These are phyloP conservation scores for Eutrema japonicum DNA, from an alignment of 345 rosid species.

Conservation along the genomic window DNA sequence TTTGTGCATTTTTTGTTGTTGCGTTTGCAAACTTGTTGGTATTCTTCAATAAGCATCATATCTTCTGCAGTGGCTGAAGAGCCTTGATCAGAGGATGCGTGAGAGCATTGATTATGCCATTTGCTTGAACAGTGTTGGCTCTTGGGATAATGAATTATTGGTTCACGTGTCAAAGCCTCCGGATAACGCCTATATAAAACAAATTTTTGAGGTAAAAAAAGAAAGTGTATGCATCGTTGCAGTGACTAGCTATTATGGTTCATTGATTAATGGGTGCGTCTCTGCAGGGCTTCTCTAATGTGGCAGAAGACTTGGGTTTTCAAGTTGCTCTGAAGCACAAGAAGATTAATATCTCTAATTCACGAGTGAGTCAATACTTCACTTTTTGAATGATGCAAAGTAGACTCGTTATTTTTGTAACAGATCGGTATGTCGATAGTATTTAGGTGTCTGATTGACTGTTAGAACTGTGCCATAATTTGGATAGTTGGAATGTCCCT, in stretches of 20 bases:
- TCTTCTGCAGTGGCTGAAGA: constrained; percentile 86
- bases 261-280: constrained; percentile 28
- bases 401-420: constrained; percentile 7
- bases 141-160: constrained; percentile 72
- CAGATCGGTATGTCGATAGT: constrained; percentile 2
- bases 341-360: constrained; percentile 92
- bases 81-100: constrained; percentile 94
- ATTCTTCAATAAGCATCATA: constrained; percentile 29
- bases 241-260: constrained; percentile 36
- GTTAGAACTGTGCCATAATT: background rate
- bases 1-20: background rate
- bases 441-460: constrained; percentile 4
- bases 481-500: constrained; percentile 3
- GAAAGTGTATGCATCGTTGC: constrained; percentile 15
- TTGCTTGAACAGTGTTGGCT: constrained; percentile 94
- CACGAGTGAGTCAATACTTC: constrained; percentile 74
- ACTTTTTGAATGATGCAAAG: background rate
- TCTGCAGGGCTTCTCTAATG: constrained; percentile 78
- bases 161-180: constrained; percentile 96
- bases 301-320: constrained; percentile 77
- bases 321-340: constrained; percentile 90
- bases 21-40: constrained; percentile 19
- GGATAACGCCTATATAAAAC: constrained; percentile 85
- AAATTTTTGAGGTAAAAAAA: constrained; percentile 83
- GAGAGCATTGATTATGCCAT: constrained; percentile 98